Evolutionary conservation across 345 rosid genomes (phyloP), one percentile per base, ranked within the genome.

Genomic region (Syzygium jambos): DNA sequence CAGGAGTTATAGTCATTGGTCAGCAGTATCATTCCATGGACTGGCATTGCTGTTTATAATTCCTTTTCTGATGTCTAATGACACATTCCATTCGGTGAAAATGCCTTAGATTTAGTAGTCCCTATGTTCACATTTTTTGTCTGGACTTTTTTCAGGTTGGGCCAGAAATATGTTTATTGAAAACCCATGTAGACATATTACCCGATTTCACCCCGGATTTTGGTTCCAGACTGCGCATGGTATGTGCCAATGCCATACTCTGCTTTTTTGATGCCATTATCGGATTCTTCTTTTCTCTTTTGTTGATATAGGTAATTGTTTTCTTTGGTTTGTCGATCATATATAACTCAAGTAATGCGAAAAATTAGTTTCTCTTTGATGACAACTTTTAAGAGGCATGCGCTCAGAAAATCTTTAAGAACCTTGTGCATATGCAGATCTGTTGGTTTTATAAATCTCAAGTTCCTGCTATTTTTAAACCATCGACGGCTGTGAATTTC

Each of bases 181-280:
- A 98, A 92, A 96, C 99, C 49, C 99, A 98, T 89, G 98, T 98
- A 56, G 99, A 98, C 89, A 98, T 98, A 90, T 86, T 98, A 38
- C 97, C 98, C 55, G 99, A 98, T 93, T 98, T 95, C 92, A 95
- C 98, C 68, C 92, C 95, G 11, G 98, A 95, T 84, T 98, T 98
- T 84, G 99, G 99, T 86, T 92, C 98, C 29, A 96, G 95, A 82
- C 96, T 98, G 65, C 96, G 98, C 17, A 89, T 91, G 92, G 99
- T 96, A 95, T 86, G 49, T 52, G 55, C 59, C 86, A 11, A 55
- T 84, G 4, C 80, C 86, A 15, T 23, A 6, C 86, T 84, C 9
- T 84, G 63, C 25, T 52, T n/a, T 53, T 73, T 34, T 11, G 49
- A 38, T 0, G 7, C 49, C 80, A 73, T 34, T 68, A 17, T 68